A percentile compares a stretch with the other conserved stretches of the same genome.
These are phyloP conservation scores for Wickerhamomyces chambardii DNA, from an alignment of 805 yeast species.

Conservation along the genomic window DNA sequence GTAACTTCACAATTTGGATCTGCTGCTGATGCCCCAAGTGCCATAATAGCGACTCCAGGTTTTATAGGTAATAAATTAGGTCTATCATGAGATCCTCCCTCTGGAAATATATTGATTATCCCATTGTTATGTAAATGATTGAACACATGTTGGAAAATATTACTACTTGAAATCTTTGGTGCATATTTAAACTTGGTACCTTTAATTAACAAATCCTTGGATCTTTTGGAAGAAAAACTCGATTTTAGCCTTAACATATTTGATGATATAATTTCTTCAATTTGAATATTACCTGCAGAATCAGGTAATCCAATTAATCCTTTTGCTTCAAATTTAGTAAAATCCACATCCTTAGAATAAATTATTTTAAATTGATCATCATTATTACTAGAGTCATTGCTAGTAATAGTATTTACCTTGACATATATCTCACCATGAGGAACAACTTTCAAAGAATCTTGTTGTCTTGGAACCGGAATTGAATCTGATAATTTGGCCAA, in stretches of 20 bases:
- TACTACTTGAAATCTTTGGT: constrained; percentile 72
- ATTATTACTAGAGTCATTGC: constrained; percentile 17
- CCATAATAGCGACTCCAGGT: constrained; percentile 98
- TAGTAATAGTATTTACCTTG: no score
- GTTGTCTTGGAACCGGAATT: constrained; percentile 88
- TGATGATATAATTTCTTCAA: constrained; percentile 59
- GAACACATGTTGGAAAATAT: constrained; percentile 76
- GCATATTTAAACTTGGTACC: constrained; percentile 73
- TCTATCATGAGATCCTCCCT: constrained; percentile 96
- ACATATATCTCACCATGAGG: constrained; percentile 54
- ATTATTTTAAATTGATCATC: constrained; percentile 31
- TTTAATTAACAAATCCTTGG: constrained; percentile 34
- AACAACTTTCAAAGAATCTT: constrained; percentile 67
- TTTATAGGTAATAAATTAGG: constrained; percentile 84
- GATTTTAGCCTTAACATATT: constrained; percentile 58
- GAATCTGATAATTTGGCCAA: constrained; percentile 66
- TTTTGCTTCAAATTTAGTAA: constrained; percentile 47
- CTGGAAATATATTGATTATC: constrained; percentile 90
- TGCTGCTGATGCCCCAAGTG: constrained; percentile 81
- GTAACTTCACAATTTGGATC: constrained; percentile 68
- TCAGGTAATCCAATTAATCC: constrained; percentile 74
- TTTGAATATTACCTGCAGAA: constrained; percentile 68
- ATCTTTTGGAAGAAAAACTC: constrained; percentile 51
- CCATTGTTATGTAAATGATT: constrained; percentile 69
- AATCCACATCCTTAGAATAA: constrained; percentile 56